phyloP scores from a whole-genome alignment of 2,329 filamentous ascomycete genomes.

The Elsinoe fawcettii region DNA sequence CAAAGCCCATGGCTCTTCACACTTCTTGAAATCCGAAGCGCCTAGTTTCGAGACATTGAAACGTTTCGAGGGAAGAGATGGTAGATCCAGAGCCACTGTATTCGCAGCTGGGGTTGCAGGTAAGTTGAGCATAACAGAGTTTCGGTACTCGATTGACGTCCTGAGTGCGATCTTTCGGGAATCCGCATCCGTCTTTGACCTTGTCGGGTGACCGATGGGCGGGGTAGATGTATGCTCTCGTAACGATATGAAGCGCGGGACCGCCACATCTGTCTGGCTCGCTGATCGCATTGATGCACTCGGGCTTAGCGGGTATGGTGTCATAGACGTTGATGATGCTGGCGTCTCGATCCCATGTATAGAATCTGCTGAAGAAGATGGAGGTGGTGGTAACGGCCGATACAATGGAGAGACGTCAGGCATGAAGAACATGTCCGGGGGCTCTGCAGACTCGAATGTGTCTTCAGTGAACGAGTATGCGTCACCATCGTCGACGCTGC shows the following conservation, averaged over 20 bases:
- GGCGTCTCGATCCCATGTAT: slow-evolving; percentile 33
- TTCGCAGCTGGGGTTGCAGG: slow-evolving; percentile 32
- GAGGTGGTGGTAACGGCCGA: slow-evolving; percentile 55
- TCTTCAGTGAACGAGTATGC: slow-evolving; percentile 50
- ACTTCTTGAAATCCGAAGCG: slow-evolving; percentile 72
- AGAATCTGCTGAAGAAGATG: slow-evolving; percentile 45
- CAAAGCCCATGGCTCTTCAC: slow-evolving; percentile 84
- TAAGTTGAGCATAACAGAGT: slow-evolving; percentile 39
- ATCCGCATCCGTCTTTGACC: slow-evolving; percentile 91
- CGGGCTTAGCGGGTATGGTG: slow-evolving; percentile 16
- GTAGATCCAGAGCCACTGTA: slow-evolving; percentile 67
- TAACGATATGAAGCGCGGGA: slow-evolving; percentile 71
- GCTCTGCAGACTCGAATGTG: slow-evolving; percentile 45
- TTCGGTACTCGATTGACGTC: slow-evolving; percentile 38
- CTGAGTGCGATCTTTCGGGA: slow-evolving; percentile 38
- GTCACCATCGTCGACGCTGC: slow-evolving; percentile 91
- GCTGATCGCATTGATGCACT: slow-evolving; percentile 13
- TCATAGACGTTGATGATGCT: slow-evolving; percentile 15
- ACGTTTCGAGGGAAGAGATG: slow-evolving; percentile 70
- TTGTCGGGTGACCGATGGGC: slow-evolving; percentile 68
- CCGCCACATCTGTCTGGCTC: slow-evolving; percentile 29
- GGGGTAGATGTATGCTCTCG: slow-evolving; percentile 75
- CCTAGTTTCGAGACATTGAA: slow-evolving; percentile 82
- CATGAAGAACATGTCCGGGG: slow-evolving; percentile 89
- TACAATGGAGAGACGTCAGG: slow-evolving; percentile 47